Evolutionary conservation across 2,329 filamentous ascomycete species (phyloP).

Genomic region (Diaporthe australafricana): DNA sequence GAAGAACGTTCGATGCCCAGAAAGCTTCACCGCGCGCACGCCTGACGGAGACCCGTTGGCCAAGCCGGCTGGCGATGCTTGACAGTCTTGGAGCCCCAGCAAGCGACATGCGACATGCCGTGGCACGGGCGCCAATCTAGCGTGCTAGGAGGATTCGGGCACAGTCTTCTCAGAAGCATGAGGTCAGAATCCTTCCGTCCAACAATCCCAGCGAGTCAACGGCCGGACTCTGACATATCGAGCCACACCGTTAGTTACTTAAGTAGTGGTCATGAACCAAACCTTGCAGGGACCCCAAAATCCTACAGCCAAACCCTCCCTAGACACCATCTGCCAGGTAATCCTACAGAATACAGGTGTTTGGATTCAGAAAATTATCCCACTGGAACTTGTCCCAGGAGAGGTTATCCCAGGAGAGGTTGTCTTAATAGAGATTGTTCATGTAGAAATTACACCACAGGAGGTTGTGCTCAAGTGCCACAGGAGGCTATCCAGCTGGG

Average conservation of each 20-base stretch:
- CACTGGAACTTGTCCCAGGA: no score
- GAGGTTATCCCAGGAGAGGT: not conserved
- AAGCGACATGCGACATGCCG: conserved; percentile 11
- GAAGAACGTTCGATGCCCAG: conserved; percentile 27
- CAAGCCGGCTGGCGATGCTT: conserved; percentile 22
- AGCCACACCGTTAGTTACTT: conserved; percentile 10
- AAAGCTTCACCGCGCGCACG: conserved; percentile 23
- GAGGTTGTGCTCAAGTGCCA: not conserved
- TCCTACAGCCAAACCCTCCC: no score
- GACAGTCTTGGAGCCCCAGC: conserved; percentile 8
- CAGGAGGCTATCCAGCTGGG: not conserved
- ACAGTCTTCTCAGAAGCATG: not conserved
- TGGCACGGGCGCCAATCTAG: not conserved
- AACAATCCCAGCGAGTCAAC: conserved; percentile 1
- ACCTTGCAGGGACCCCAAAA: no score
- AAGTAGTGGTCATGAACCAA: not conserved
- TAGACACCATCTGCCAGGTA: no score
- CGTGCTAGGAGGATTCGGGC: not conserved
- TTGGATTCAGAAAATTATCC: no score
- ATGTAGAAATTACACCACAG: not conserved
- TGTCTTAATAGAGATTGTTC: no score
- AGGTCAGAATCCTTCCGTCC: conserved; percentile 12
- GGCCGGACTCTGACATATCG: not conserved
- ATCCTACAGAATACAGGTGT: not conserved
- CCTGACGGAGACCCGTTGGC: conserved; percentile 2